Base-by-base conservation (phyloP, 2,329 filamentous ascomycete genomes). In the Fusarium protoensiforme region DNA sequence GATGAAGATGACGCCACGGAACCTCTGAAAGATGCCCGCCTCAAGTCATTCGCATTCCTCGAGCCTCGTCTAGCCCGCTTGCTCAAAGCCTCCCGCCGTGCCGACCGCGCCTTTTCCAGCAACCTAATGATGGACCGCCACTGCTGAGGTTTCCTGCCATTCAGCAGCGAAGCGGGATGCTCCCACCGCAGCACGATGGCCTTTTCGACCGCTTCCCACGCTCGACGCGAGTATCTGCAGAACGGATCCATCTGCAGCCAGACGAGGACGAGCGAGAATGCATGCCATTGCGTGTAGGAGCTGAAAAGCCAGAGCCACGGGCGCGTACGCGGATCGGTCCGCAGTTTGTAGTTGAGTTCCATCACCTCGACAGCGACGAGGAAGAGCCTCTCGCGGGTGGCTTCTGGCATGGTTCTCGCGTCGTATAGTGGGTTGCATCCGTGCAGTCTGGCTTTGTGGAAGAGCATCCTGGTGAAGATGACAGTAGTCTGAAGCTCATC, bases 221-320 rank as follows among this genome's bases (percentile, higher is more conserved):
- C 63, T 46, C 57, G 60, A 24, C 33, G 63, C 24, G 63, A 43
- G 36, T 31, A 36, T 38, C 56, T 65, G 31, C 38, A 36, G 2
- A 61, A 24, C 24, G 58, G 64, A 31, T 59, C 53, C 59, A 41
- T 57, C 24, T 67, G 64, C 18, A 67, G 64, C 64, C 64, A 67
- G 4, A 67, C 59, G 9, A 67, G 41, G 2, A 67, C 64, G 11
- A 67, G 60, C 4, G 64, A 67, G 14, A 67, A 62, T 18, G 64
- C 51, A 27, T 67, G 64, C 64, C 64, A 67, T 53, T 62, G 64
- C 7, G 51, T 62, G 22, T 67, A 35, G 29, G 64, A 67, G 39
- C 64, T 62, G n/a, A 67, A 63, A 39, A 67, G 59, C 64, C 64
- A 67, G 11, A 61, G 39, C 48, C 51, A 67, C 13, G 64, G 59